Evolutionary conservation across 768 basidiomycete genomes (phyloP).

Genomic region (Suillus brevipes): DNA sequence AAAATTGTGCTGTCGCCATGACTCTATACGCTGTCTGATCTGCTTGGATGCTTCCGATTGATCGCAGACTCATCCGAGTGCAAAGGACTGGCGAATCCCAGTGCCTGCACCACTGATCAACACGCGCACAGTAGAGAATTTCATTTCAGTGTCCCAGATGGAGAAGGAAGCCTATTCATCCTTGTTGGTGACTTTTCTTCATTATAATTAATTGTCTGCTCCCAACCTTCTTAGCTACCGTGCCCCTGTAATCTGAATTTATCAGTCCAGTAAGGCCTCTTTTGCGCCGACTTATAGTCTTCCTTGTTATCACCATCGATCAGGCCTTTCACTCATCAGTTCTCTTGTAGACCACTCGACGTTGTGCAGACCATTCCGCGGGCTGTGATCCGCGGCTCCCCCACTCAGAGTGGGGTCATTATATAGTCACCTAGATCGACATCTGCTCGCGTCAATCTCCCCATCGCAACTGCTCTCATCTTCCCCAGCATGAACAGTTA

Average conservation of each 20-base stretch:
- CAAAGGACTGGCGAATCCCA: neutral
- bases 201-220: neutral
- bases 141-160: neutral
- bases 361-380: neutral
- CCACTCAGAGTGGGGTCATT: neutral
- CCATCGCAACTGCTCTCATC: neutral
- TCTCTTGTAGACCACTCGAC: constrained; percentile 3
- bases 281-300: neutral
- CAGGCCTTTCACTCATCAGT: neutral
- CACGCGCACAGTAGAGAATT: neutral
- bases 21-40: too few relatives aligned
- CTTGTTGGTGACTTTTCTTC: neutral
- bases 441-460: neutral
- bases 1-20: too few relatives aligned
- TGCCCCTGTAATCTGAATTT: constrained; percentile 2
- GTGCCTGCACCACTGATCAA: neutral
- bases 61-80: neutral
- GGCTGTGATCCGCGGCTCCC: constrained; percentile 3
- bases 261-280: neutral
- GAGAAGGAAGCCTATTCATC: neutral
- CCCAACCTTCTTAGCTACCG: neutral
- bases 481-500: neutral
- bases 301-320: constrained; percentile 6
- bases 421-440: neutral
- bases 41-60: too few relatives aligned